These are phyloP conservation scores for Fusarium sp. DNA, from an alignment of 2,329 filamentous ascomycete genomes.

Conservation along the genomic window DNA sequence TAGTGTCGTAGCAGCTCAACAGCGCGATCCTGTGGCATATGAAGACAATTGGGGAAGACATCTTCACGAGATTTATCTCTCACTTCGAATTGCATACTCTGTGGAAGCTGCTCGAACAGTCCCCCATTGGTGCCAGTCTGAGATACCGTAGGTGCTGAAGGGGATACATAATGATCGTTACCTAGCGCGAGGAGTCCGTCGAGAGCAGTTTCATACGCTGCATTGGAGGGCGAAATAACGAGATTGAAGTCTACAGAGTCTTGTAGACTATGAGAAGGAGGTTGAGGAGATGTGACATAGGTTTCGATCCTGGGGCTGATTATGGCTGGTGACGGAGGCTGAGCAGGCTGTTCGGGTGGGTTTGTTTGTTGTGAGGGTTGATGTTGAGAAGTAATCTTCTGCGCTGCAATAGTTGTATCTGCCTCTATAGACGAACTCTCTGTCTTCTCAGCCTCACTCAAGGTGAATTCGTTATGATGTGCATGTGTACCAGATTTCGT, in stretches of 20 bases:
- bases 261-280: background rate
- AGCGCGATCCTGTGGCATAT: conserved; percentile 38
- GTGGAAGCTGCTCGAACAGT: conserved; percentile 15
- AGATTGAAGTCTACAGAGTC: conserved; percentile 22
- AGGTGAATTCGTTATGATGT: background rate
- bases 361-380: background rate
- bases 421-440: background rate
- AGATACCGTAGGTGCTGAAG: conserved; percentile 4
- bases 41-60: conserved; percentile 38
- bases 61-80: conserved; percentile 5
- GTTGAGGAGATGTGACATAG: conserved; percentile 12
- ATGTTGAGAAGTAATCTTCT: background rate
- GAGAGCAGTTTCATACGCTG: conserved; percentile 48
- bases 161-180: conserved; percentile 33
- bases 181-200: conserved; percentile 49
- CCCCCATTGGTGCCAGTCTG: conserved; percentile 9
- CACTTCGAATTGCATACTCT: background rate
- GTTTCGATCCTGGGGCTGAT: conserved; percentile 8
- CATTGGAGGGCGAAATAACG: conserved; percentile 32
- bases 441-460: conserved; percentile 1
- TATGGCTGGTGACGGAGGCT: conserved; percentile 3
- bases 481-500: conserved; percentile 9
- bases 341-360: background rate
- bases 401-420: background rate
- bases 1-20: conserved; percentile 53